phyloP scores from a whole-genome alignment of 2,329 filamentous ascomycete genomes.

The Geosmithia flava region DNA sequence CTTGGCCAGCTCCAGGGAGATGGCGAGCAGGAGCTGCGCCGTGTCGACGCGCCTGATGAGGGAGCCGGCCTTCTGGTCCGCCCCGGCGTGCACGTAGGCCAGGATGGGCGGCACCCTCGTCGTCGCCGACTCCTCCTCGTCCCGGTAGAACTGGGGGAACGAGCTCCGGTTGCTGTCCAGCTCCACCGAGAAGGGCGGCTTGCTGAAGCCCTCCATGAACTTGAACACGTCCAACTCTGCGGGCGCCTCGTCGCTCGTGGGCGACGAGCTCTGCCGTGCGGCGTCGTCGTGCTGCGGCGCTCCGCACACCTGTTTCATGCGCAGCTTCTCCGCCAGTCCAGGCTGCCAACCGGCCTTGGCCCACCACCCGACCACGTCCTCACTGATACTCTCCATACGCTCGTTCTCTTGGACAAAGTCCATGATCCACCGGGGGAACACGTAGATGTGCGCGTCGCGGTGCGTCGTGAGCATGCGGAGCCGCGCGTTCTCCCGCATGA shows the following conservation, averaged over 20 bases:
- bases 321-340: constrained; percentile 66
- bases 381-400: constrained; percentile 73
- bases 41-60: constrained; percentile 84
- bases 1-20: constrained; percentile 80
- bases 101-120: constrained; percentile 56
- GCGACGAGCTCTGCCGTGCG: constrained; percentile 10
- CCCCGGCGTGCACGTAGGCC: constrained; percentile 65
- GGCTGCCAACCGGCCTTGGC: constrained; percentile 87
- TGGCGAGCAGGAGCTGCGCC: constrained; percentile 64
- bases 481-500: constrained; percentile 62
- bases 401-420: constrained; percentile 73
- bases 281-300: constrained; percentile 13
- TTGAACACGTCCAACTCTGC: background rate
- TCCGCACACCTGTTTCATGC: constrained; percentile 48
- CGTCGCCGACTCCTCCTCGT: constrained; percentile 6
- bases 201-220: background rate
- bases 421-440: constrained; percentile 85
- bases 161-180: background rate
- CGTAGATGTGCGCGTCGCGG: constrained; percentile 87
- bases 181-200: background rate
- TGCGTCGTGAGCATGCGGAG: constrained; percentile 74
- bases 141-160: background rate
- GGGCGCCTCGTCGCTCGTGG: constrained; percentile 4
- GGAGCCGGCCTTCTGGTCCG: constrained; percentile 31
- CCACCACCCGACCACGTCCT: constrained; percentile 92